Base-by-base conservation (phyloP, 139 green algal species). In the Deuterostichococcus epilithicus region DNA sequence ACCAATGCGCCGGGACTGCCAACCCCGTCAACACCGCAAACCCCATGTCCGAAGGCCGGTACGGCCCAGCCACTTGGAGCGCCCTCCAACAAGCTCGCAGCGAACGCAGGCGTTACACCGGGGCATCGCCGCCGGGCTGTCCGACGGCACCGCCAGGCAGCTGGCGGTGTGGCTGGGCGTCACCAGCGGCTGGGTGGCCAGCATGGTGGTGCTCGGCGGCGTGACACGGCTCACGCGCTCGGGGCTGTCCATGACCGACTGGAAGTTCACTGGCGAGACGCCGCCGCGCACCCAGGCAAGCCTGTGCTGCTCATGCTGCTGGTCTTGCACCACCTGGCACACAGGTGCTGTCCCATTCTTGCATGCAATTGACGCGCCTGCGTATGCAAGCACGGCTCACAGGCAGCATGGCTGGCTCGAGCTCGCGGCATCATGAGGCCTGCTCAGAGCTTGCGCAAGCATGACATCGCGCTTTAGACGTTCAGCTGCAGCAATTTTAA, bases 211-310 rank as follows among this genome's bases (percentile, higher is more conserved):
- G 42, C 74, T 99, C n/a, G 96, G 96, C 1, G 96, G 96, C 39
- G 74, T 97, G 39, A 99, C 96, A 0, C 87, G 96, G 3, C 90
- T 99, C 23, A 99, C 96, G 0, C 84, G 96, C 37, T 97, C 91
- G 0, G 96, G 96, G 0, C 90, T 99, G 66, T 97, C 91, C 39
- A 99, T 99, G 96, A 99, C 96, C 3, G 94, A 98, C 71, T 99
- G 96, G 96, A 97, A 97, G 85, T 98, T 99, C 74, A 89, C 90
- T 23, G 96, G 96, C 83, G 87, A 88, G 81, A 74, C 60, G 33
- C 83, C 86, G n/a, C 91, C 91, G 23, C 60, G 42, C 22, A 70
- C 30, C 66, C 66, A 79, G 75, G 75, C 68, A 2, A 52, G 73
- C 45, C 35, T n/a, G 26, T 34, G 13, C 23, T 1, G 37, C 1